Percentiles rank a stretch among this genome's conserved stretches.
Evolutionary conservation across 2,329 filamentous ascomycete species (phyloP).

Genomic region (Arthroderma sp.): DNA sequence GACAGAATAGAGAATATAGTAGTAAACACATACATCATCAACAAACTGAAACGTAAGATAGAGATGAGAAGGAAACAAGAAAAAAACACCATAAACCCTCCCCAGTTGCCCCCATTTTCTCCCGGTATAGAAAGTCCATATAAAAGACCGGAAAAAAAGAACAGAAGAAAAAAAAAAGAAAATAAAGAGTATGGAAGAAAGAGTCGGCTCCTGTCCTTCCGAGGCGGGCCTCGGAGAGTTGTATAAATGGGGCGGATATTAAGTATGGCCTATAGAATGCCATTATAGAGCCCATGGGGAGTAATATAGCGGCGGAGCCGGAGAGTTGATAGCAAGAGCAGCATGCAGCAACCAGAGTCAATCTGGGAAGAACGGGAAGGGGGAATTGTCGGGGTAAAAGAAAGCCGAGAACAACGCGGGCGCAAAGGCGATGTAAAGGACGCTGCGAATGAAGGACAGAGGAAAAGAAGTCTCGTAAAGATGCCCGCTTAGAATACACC

Average conservation of each 20-base stretch:
- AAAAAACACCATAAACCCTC: constrained; percentile 21
- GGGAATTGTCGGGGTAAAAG: background rate
- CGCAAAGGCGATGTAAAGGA: background rate
- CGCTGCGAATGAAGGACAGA: background rate
- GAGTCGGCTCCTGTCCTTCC: background rate
- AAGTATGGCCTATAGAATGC: too few species aligned
- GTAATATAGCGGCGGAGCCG: background rate
- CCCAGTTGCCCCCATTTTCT: constrained; percentile 3
- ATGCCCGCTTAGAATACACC: constrained; percentile 7
- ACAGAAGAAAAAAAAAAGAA: constrained; percentile 2
- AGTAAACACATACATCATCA: too few species aligned
- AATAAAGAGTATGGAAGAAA: background rate
- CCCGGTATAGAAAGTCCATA: constrained; percentile 1
- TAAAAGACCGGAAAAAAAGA: background rate
- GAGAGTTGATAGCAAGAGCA: background rate
- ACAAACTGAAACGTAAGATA: constrained; percentile 12
- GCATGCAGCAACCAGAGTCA: background rate
- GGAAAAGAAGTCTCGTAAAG: background rate
- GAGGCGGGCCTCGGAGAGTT: too few species aligned
- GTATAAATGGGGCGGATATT: too few species aligned
- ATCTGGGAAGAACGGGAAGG: background rate
- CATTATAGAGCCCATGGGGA: background rate
- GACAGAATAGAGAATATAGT: too few species aligned
- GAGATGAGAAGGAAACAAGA: constrained; percentile 10
- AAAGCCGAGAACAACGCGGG: background rate